Conservation (phyloP, 2,329 filamentous ascomycete genomes). For the Xylariales sp. region DNA sequence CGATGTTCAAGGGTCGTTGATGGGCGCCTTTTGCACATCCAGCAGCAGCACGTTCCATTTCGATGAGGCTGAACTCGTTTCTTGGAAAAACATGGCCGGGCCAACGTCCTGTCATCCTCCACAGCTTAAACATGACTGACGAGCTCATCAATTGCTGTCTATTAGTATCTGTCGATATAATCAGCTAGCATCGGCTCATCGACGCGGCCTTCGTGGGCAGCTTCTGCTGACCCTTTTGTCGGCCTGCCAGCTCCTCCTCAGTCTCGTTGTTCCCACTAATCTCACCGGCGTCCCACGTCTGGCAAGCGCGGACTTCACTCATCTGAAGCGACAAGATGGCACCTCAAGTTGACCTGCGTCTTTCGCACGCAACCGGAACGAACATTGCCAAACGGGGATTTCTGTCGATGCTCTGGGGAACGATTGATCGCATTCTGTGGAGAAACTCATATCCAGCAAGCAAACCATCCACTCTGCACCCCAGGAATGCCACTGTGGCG, state of each 20-base stretch:
- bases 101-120: constrained; percentile 7
- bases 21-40: neutral
- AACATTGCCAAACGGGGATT: neutral
- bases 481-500: constrained; percentile 16
- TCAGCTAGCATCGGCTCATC: constrained; percentile 6
- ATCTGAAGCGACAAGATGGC: neutral
- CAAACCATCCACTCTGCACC: constrained; percentile 17
- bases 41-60: neutral
- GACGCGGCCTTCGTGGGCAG: constrained; percentile 6
- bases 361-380: neutral
- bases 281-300: neutral
- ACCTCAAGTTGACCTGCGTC: neutral
- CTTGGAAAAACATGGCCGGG: neutral
- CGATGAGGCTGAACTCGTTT: constrained; percentile 9
- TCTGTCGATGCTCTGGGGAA: neutral
- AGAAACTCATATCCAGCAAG: neutral
- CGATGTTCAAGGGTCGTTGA: too few species aligned
- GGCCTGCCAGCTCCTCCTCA: constrained; percentile 3
- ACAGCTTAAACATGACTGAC: constrained; percentile 3
- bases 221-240: constrained; percentile 5
- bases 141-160: constrained; percentile 1
- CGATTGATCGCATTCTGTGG: neutral
- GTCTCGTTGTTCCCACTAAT: neutral
- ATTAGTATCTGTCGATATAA: constrained; percentile 5
- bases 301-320: neutral